These are phyloP conservation scores for Myxozyma mucilagina DNA, from an alignment of 805 yeast genomes.

Conservation along the genomic window DNA sequence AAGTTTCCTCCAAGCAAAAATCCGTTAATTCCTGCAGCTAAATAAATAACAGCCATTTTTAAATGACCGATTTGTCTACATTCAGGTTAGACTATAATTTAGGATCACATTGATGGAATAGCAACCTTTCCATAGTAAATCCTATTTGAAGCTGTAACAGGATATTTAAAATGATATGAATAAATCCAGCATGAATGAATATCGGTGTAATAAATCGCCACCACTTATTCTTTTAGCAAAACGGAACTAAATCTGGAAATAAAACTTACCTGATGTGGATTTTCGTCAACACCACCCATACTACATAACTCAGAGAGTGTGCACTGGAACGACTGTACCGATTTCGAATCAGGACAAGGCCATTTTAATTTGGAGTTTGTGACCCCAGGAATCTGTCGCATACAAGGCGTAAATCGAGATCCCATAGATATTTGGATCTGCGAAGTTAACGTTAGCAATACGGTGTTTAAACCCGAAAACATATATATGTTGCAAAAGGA, in stretches of 20 bases:
- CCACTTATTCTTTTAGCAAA: no score
- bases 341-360: conserved; percentile 72
- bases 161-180: conserved; percentile 66
- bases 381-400: conserved; percentile 53
- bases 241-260: no score
- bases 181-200: conserved; percentile 70
- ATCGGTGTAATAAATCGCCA: conserved; percentile 69
- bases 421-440: conserved; percentile 60
- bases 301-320: conserved; percentile 61
- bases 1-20: conserved; percentile 69
- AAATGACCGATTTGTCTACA: conserved; percentile 50
- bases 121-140: conserved; percentile 52
- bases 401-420: conserved; percentile 69
- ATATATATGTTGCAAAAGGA: background rate
- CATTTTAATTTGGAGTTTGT: conserved; percentile 52
- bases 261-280: conserved; percentile 53
- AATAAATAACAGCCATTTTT: conserved; percentile 56
- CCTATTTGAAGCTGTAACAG: conserved; percentile 64
- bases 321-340: conserved; percentile 56
- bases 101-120: background rate
- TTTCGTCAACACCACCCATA: conserved; percentile 51
- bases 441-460: background rate
- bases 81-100: background rate
- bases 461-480: background rate
- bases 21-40: conserved; percentile 65